Evolutionary conservation across 352 stramenopile genomes (phyloP).

Genomic region (Phytophthora crassamura): DNA sequence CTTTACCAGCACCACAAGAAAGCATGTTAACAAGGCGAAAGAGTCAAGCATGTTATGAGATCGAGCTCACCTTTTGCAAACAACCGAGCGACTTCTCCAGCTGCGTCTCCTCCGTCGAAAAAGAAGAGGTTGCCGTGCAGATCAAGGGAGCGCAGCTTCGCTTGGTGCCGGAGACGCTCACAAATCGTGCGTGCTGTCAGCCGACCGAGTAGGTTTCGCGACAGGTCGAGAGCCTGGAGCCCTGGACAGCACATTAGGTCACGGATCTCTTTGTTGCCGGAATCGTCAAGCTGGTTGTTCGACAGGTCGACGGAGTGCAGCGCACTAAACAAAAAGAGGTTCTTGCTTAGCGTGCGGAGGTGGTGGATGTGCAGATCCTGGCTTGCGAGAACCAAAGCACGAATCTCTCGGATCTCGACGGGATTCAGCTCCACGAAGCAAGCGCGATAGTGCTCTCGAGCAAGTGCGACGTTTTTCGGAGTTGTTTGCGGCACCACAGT

Average conservation of each 20-base stretch:
- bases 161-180: conserved; percentile 38
- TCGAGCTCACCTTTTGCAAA: conserved; percentile 23
- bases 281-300: conserved; percentile 51
- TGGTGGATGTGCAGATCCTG: conserved; percentile 35
- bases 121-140: conserved; percentile 51
- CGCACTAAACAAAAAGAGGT: conserved; percentile 38
- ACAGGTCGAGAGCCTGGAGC: conserved; percentile 41
- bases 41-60: background rate
- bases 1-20: conserved; percentile 1
- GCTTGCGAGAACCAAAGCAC: conserved; percentile 33
- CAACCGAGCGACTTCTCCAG: conserved; percentile 33
- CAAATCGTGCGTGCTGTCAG: conserved; percentile 33
- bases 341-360: conserved; percentile 27
- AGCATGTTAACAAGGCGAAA: background rate
- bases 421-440: conserved; percentile 47
- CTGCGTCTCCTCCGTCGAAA: conserved; percentile 31
- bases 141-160: conserved; percentile 38
- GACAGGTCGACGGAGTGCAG: conserved; percentile 38
- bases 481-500: background rate
- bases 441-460: conserved; percentile 29
- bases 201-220: conserved; percentile 46
- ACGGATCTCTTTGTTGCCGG: conserved; percentile 39
- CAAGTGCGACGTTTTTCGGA: background rate
- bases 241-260: conserved; percentile 37
- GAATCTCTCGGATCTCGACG: conserved; percentile 29